Conservation (phyloP, 495 filamentous ascomycete genomes). For the Podospora didyma region DNA sequence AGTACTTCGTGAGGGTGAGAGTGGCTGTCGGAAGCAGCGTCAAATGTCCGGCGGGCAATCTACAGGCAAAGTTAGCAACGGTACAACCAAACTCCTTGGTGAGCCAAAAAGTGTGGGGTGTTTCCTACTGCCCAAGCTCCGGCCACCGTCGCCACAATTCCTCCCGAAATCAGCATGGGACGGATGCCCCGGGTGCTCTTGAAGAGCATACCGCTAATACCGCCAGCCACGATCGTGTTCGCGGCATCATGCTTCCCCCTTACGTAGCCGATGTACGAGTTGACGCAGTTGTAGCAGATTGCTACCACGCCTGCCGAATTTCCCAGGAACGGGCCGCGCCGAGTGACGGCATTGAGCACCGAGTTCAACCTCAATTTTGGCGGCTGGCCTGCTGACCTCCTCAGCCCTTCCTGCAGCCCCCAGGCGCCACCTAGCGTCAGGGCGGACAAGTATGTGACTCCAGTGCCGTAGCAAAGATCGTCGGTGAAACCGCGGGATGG, state of each 20-base stretch:
- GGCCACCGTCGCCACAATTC: conserved; percentile 78
- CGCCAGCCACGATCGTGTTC: conserved; percentile 82
- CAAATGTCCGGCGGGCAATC: conserved; percentile 29
- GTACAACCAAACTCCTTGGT: not conserved
- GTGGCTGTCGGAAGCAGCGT: conserved; percentile 18
- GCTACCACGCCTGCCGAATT: conserved; percentile 94
- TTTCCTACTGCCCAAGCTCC: conserved; percentile 82
- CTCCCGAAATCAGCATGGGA: conserved; percentile 90
- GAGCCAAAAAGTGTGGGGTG: too few relatives aligned
- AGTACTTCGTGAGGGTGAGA: conserved; percentile 2
- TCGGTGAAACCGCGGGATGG: conserved; percentile 96
- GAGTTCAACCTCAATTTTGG: conserved; percentile 90
- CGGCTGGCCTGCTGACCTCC: conserved; percentile 66
- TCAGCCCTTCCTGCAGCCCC: conserved; percentile 85
- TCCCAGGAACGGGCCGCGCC: conserved; percentile 92
- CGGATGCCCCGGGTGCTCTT: conserved; percentile 87
- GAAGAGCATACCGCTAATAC: conserved; percentile 85
- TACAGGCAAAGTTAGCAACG: conserved; percentile 7
- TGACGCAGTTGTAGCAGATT: conserved; percentile 90
- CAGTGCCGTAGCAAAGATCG: conserved; percentile 96
- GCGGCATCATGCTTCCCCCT: conserved; percentile 87
- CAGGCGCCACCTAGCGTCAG: conserved; percentile 85
- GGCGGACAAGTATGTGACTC: conserved; percentile 83
- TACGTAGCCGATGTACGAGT: conserved; percentile 80
- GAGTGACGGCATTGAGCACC: conserved; percentile 86